A percentile compares a stretch with the other conserved stretches of the same genome.
Evolutionary conservation across 2,329 filamentous ascomycete genomes (phyloP).

Genomic region (Monosporascus sp.): DNA sequence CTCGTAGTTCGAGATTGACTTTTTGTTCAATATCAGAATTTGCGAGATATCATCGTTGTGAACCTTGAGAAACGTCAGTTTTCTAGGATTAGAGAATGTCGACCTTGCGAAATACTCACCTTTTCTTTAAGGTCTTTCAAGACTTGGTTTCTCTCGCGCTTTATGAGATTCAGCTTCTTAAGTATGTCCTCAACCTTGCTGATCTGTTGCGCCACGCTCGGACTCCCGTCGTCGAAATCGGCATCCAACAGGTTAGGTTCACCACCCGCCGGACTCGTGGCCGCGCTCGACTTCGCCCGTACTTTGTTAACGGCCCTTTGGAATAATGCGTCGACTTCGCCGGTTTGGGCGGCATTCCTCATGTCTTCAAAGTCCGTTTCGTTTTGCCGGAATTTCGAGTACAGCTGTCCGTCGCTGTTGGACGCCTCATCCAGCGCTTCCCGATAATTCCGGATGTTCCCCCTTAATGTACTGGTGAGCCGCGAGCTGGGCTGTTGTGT

Average conservation of each 20-base stretch:
- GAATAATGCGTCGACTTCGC: slow-evolving; percentile 83
- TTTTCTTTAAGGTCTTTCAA: slow-evolving; percentile 97
- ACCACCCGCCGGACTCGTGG: slow-evolving; percentile 51
- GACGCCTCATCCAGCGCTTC: slow-evolving; percentile 86
- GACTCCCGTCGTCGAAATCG: slow-evolving; percentile 75
- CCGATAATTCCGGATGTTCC: slow-evolving; percentile 81
- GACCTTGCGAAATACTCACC: slow-evolving; percentile 46
- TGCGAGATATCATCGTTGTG: slow-evolving; percentile 97
- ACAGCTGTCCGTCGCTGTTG: slow-evolving; percentile 78
- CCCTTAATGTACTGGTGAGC: slow-evolving; percentile 79
- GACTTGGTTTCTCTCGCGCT: slow-evolving; percentile 85
- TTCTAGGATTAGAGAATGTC: slow-evolving; percentile 12
- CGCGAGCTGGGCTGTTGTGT: slow-evolving; percentile 92
- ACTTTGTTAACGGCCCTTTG: slow-evolving; percentile 79
- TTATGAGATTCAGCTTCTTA: slow-evolving; percentile 86
- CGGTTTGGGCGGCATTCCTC: slow-evolving; percentile 78
- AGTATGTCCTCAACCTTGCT: slow-evolving; percentile 81
- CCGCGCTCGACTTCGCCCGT: slow-evolving; percentile 58
- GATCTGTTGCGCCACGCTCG: slow-evolving; percentile 86
- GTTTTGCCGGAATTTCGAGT: slow-evolving; percentile 77
- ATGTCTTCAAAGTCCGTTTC: slow-evolving; percentile 92
- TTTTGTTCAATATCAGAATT: slow-evolving; percentile 96
- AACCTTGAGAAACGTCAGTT: slow-evolving; percentile 49
- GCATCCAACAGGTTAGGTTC: slow-evolving; percentile 85
- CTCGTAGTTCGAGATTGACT: slow-evolving; percentile 88